Percentiles rank a stretch among this genome's conserved stretches.
Evolutionary conservation across 495 filamentous ascomycete species (phyloP).

Genomic region (Aspergillus heteromorphus): DNA sequence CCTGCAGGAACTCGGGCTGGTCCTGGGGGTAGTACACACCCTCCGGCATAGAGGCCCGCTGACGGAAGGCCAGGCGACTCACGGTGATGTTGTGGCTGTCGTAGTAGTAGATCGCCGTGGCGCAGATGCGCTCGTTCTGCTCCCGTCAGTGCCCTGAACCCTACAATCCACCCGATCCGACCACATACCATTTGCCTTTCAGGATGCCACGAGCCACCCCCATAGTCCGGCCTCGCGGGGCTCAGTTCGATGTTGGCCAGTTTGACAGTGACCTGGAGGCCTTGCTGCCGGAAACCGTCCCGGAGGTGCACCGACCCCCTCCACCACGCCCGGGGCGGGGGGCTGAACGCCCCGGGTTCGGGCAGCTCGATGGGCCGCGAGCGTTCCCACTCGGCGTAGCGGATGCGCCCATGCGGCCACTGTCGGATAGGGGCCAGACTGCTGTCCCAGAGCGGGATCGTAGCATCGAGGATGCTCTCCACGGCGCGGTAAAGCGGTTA

Average conservation of each 20-base stretch:
- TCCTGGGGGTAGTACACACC: slow-evolving; percentile 24
- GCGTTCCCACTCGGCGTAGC: slow-evolving; percentile 1
- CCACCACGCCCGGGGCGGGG: not conserved
- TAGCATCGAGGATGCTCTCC: slow-evolving; percentile 41
- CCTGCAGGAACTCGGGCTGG: slow-evolving; percentile 25
- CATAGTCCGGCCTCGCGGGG: slow-evolving; percentile 47
- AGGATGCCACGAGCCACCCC: slow-evolving; percentile 46
- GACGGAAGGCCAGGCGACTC: slow-evolving; percentile 48
- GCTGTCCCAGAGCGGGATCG: slow-evolving; percentile 52
- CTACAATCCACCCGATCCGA: not conserved
- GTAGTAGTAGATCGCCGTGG: slow-evolving; percentile 58
- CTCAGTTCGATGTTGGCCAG: slow-evolving; percentile 55
- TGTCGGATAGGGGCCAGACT: slow-evolving; percentile 14
- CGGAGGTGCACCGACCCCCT: slow-evolving; percentile 16
- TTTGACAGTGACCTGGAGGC: slow-evolving; percentile 58
- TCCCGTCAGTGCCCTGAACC: not conserved
- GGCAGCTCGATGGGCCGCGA: slow-evolving; percentile 22
- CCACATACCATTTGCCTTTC: slow-evolving; percentile 44
- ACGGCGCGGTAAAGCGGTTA: slow-evolving; percentile 44
- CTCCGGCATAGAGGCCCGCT: slow-evolving; percentile 17
- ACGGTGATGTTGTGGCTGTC: slow-evolving; percentile 56
- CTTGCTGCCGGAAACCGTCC: slow-evolving; percentile 13
- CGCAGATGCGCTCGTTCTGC: slow-evolving; percentile 51
- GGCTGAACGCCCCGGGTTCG: slow-evolving; percentile 29
- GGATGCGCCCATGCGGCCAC: slow-evolving; percentile 14